Base-by-base conservation (phyloP, 75 land plant genomes). In the Pinus albicaulis region DNA sequence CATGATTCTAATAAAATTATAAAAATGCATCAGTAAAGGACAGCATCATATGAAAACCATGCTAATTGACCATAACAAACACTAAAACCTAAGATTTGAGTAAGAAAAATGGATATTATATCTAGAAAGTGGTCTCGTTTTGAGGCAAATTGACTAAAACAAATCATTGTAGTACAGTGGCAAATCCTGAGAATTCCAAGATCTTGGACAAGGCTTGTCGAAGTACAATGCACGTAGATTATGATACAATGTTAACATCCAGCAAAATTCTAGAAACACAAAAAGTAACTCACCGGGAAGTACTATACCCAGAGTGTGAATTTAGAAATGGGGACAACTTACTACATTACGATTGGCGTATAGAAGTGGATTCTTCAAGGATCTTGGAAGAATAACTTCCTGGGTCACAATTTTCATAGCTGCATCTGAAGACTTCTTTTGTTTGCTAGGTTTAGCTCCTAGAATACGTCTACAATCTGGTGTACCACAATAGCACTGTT, bases 401-500 rank as follows among this genome's bases (percentile, higher is more conserved):
- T 60, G 56, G 36, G 82, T 75, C 44, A 85, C 85, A 38, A 82
- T 56, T 66, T 84, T 77, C 59, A 86, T 74, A 36, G 87, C 78
- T 57, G 81, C 82, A 78, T 80, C 85, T 24, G 88, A 82, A 77
- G 85, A 83, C 19, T 77, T 34, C 75, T 93, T 87, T 19, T 76
- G 88, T 77, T 86, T 87, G 84, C 85, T 84, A 15, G 87, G 83
- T 65, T 81, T 92, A 48, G 64, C 82, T 16, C 98, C 98, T 26
- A 95, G 87, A 81, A 87, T 86, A 62, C 82, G 76, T 75, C 93
- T 84, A 75, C 96, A 95, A 77, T 85, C 85, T 15, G 60, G 26
- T 56, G 98, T 85, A 78, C 94, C 94, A 89, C 98, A 95, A 57
- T 89, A 79, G 73, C 98, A 95, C 79, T 85, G 81, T 80, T 95